Percentiles rank a stretch among this genome's conserved stretches.
These are phyloP conservation scores for Sarcomyxa edulis DNA, from an alignment of 768 basidiomycete genomes.

Conservation along the genomic window DNA sequence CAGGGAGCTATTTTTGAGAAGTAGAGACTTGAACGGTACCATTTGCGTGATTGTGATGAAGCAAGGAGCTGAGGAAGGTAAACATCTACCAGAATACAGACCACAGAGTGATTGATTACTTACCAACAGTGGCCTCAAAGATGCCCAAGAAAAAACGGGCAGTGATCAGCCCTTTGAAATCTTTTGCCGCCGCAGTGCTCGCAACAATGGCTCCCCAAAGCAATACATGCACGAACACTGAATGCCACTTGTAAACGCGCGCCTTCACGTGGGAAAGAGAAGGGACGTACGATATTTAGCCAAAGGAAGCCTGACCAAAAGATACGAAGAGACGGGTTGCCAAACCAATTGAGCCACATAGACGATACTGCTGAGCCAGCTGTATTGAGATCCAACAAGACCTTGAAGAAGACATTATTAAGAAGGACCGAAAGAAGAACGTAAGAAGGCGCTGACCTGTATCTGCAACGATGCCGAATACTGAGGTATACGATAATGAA, in stretches of 20 bases:
- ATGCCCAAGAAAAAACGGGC: slow-evolving; percentile 39
- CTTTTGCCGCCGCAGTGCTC: slow-evolving; percentile 29
- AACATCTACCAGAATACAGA: not conserved
- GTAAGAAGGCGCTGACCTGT: slow-evolving; percentile 19
- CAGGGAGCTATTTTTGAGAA: not conserved
- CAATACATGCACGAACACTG: slow-evolving; percentile 32
- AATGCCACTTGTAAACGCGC: not conserved
- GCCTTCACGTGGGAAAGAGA: slow-evolving; percentile 4
- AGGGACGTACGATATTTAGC: slow-evolving; percentile 29
- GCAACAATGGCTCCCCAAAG: slow-evolving; percentile 37
- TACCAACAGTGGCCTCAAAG: slow-evolving; percentile 41
- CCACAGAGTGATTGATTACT: slow-evolving; percentile 6
- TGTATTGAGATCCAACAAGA: slow-evolving; percentile 36
- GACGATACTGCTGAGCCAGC: slow-evolving; percentile 38
- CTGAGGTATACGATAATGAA: slow-evolving; percentile 42
- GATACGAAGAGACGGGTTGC: slow-evolving; percentile 37
- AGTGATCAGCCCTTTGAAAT: slow-evolving; percentile 35
- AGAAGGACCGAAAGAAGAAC: not conserved
- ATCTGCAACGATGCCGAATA: slow-evolving; percentile 33
- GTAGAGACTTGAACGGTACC: too few species aligned
- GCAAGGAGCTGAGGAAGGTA: slow-evolving; percentile 27
- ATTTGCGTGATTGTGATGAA: slow-evolving; percentile 46
- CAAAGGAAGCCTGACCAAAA: slow-evolving; percentile 33
- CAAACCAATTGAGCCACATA: slow-evolving; percentile 39
- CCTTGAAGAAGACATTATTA: slow-evolving; percentile 11